Evolutionary conservation across 495 filamentous ascomycete genomes (phyloP), one percentile per base, ranked within the genome.

Genomic region (Hypoxylon perforatum): DNA sequence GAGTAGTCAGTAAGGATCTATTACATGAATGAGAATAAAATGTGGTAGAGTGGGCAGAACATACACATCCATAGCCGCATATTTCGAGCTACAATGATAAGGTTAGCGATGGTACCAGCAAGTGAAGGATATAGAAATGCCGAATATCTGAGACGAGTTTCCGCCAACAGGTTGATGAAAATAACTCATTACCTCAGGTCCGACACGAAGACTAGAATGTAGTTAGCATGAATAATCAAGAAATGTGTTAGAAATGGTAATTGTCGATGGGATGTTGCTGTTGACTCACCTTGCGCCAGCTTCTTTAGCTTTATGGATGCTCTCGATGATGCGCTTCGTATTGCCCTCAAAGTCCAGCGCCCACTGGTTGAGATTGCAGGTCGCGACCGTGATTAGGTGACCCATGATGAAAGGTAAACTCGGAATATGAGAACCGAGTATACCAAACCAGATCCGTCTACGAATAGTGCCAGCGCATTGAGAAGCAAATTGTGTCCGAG

Each of bases 341-440:
- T 96, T 96, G 18, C 93, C 93, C 66, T 90, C 87, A 71, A 89
- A 92, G 67, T 95, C 92, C 1, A 94, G 84, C 44, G 86, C 86
- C 90, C 89, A 91, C 73, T 86, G 84, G 63, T 86, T 84, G 45
- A 86, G 71, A 36, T 69, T 76, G 70, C 84, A 81, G 10, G 77
- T 80, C 47, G 79, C 78, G 55, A 82, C 73, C n/a, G 78, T 80
- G 14, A 80, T 73, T 7, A 81, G 74, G 35, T 73, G 75, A 1
- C 72, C 75, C 74, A 75, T 74, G 30, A 10, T 33, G 30, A 33
- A 1, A 33, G 7, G 11, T 33, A 10, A 10, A 10, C 1, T 33
- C 8, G 1, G 30, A 33, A 8, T 28, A 28, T 10, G 30, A 9
- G 8, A 10, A 33, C 7, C 7, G 7, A 33, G 30, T 4, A 9